A percentile compares a stretch with the other conserved stretches of the same genome.
phyloP scores from a whole-genome alignment of 352 stramenopile species.

The Poterioochromonas sp. region DNA sequence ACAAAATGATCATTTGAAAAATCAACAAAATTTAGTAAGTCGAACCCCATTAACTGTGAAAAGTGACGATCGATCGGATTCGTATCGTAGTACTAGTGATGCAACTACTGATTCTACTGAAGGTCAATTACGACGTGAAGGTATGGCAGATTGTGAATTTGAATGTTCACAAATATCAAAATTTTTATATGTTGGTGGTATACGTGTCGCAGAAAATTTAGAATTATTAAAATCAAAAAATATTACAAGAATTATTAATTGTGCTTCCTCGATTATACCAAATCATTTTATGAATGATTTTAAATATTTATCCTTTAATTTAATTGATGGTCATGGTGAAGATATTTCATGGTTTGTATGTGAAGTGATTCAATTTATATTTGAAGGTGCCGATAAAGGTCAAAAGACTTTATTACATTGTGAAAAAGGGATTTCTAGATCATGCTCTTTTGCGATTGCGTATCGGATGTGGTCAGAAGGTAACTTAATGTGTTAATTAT shows the following conservation, averaged over 20 bases:
- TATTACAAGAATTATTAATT: slow-evolving; percentile 32
- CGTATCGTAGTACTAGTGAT: too few relatives aligned
- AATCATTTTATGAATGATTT: slow-evolving; percentile 15
- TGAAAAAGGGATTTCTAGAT: slow-evolving; percentile 60
- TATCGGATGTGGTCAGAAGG: slow-evolving; percentile 50
- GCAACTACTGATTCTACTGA: too few relatives aligned
- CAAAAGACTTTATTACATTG: slow-evolving; percentile 56
- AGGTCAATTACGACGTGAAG: not conserved
- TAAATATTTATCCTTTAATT: slow-evolving; percentile 40
- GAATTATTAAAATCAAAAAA: not conserved
- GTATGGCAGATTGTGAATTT: slow-evolving; percentile 15
- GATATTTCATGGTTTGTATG: slow-evolving; percentile 57
- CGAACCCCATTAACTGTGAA: too few relatives aligned
- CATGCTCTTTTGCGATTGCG: slow-evolving; percentile 56
- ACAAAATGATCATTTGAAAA: too few relatives aligned
- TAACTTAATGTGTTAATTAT: not conserved
- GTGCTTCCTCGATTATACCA: not conserved
- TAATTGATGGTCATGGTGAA: slow-evolving; percentile 57
- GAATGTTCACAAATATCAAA: slow-evolving; percentile 32
- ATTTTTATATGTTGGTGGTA: slow-evolving; percentile 23
- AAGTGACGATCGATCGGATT: too few relatives aligned
- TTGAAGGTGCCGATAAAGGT: not conserved
- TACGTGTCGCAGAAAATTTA: not conserved
- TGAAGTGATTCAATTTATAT: slow-evolving; percentile 51
- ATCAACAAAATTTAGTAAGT: too few relatives aligned